Evolutionary conservation across 2,329 filamentous ascomycete species (phyloP), one percentile per base, ranked within the genome.

Genomic region (Pleoardoris graminearum): DNA sequence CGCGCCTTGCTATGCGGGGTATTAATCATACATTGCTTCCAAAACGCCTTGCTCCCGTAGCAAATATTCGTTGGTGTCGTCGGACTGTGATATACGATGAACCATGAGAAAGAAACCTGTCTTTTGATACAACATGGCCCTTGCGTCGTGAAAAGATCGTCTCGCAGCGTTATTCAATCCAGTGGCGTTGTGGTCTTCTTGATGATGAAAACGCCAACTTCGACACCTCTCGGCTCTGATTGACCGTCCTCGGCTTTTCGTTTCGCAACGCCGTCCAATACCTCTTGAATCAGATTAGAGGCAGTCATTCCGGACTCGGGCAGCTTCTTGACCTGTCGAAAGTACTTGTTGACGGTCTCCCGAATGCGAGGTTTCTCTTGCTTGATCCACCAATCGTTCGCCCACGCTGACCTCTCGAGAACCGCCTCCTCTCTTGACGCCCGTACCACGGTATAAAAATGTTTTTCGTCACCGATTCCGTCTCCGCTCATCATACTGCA

Each of bases 281-380:
- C 79, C 58, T 84, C 80, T 52, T 82, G 77, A 35, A 85, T 77
- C n/a, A 86, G 70, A 60, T 81, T 80, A 19, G 81, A 77, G 0
- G 81, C 78, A 1, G 79, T 81, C 39, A 82, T 65, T 48, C 81
- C 78, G 44, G 77, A 66, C 7, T 71, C 71, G 3, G 74, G 71
- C 32, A 75, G 70, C 59, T 72, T 73, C 48, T 75, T 71, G 17
- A 75, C 73, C 50, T 76, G 75, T 30, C 75, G 74, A 46, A 77
- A 77, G 57, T 75, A 77, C 30, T 71, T 74, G 14, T 69, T 75
- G 44, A 79, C 70, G 5, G 80, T 73, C 25, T 81, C 79, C 53
- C 82, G 78, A 45, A 86, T 80, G 12, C 84, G 77, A 10, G 79
- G 75, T 60, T 83, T 83, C 65, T 87, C 85, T 63, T 87, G 85